Evolutionary conservation across 345 rosid genomes (phyloP).

Genomic region (Murraya paniculata): DNA sequence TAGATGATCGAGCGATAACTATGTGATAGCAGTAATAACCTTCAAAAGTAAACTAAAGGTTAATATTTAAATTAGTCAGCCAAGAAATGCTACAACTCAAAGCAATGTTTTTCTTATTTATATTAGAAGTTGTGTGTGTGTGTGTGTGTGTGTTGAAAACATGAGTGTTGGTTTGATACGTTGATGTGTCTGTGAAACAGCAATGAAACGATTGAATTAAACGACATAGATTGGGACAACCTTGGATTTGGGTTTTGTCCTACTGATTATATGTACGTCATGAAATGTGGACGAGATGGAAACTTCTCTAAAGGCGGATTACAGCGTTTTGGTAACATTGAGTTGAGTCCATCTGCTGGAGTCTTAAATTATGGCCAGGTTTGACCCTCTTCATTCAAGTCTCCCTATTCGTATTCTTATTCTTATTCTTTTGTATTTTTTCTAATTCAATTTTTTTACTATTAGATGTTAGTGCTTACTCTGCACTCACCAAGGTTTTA

Average conservation of each 20-base stretch:
- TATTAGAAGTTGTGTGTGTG: too few relatives aligned
- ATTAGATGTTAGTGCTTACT: neutral
- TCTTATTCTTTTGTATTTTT: neutral
- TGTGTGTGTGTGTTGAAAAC: too few relatives aligned
- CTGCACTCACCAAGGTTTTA: neutral
- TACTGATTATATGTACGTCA: constrained; percentile 84
- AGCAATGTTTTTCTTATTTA: neutral
- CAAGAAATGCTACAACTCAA: neutral
- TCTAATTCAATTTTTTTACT: neutral
- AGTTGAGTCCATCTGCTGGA: constrained; percentile 82
- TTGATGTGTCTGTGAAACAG: constrained; percentile 23
- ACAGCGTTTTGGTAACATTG: constrained; percentile 82
- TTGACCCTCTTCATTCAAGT: neutral
- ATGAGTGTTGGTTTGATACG: neutral
- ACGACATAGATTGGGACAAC: constrained; percentile 83
- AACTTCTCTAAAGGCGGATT: constrained; percentile 65
- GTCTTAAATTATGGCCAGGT: constrained; percentile 98
- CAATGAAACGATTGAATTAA: constrained; percentile 41
- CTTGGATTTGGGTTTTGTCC: constrained; percentile 68
- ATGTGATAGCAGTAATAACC: neutral
- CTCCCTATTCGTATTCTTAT: neutral
- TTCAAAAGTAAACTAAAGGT: neutral
- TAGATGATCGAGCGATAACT: neutral
- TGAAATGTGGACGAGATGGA: constrained; percentile 60
- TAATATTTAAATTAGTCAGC: neutral